Evolutionary conservation across 1,284 basidiomycete species (phyloP), one percentile per base, ranked within the genome.

Genomic region (Puccinia triticina): DNA sequence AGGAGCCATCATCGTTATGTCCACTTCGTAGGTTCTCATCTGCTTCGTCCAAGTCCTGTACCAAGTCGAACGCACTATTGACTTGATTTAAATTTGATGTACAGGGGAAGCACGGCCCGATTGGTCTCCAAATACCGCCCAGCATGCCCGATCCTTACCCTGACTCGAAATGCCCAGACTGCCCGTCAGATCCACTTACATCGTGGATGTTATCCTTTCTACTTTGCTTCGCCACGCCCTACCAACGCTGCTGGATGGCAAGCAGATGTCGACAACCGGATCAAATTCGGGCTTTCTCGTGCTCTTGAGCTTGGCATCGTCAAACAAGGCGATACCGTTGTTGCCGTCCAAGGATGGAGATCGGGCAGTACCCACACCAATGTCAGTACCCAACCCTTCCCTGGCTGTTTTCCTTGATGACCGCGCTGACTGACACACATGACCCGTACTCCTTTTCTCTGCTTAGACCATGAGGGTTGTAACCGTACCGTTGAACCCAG

Each of bases 281-380:
- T 93, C 87, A 92, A 94, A 81, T 98, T 92, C 86, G 97, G 96
- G 84, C 90, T 99, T 87, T 91, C 92, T 87, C 92, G 90, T 87
- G 97, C 94, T n/a, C 90, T 99, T 74, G 90, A 89, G 55, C 89
- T 99, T 87, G 93, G 93, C 84, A 91, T 99, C 87, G 92, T 99
- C 89, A 91, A 92, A 87, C 92, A 94, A 82, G 95, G 95, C 82
- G 92, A 92, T 82, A 95, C 95, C 29, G 91, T 99, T 86, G 91
- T 99, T 85, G 96, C 96, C 74, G 92, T 99, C 14, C 97, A 99
- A 88, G 97, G 97, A 74, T 99, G 96, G 96, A 96, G 96, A 89
- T 95, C 95, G 78, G 96, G 97, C 84, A 91, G 96, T 82, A 96
- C 96, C 66, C 94, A 97, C 89, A 94, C 88, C 84, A 88, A 88